Conservation (phyloP, 495 filamentous ascomycete genomes). For the Daldinia caldariorum region DNA sequence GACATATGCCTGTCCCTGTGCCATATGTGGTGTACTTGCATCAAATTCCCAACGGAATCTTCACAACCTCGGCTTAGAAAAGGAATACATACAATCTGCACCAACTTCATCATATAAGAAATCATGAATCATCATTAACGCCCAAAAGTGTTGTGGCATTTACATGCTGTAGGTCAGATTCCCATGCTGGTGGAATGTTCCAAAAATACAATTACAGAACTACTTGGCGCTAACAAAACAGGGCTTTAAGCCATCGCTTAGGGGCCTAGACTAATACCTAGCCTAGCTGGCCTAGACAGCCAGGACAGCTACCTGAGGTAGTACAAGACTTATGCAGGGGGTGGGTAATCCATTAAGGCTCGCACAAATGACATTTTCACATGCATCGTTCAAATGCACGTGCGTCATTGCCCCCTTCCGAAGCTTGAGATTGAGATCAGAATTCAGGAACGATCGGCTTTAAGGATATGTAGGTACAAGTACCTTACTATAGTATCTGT, state of each 20-base stretch:
- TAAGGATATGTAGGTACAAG: neutral
- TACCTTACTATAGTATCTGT: no score
- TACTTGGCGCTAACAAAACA: no score
- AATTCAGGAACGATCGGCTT: conserved; percentile 7
- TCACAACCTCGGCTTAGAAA: neutral
- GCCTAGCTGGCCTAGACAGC: no score
- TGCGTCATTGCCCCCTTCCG: conserved; percentile 13
- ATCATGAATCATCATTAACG: conserved; percentile 30
- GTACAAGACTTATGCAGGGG: conserved; percentile 22
- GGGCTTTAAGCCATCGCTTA: no score
- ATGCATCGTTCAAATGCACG: conserved; percentile 9
- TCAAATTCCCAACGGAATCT: conserved; percentile 8
- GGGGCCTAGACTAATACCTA: no score
- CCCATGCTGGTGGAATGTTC: neutral
- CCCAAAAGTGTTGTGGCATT: neutral
- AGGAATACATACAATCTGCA: neutral
- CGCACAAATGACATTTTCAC: neutral
- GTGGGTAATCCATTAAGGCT: neutral
- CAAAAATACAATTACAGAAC: neutral
- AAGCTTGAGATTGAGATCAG: conserved; percentile 7
- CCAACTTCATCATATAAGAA: conserved; percentile 7
- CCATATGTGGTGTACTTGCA: neutral
- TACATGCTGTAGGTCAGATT: neutral
- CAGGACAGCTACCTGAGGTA: neutral
- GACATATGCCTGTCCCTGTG: neutral